A percentile compares a stretch with the other conserved stretches of the same genome.
Conservation (phyloP, 176 grass and related monocot species). For the Coix lacrymajobi region DNA sequence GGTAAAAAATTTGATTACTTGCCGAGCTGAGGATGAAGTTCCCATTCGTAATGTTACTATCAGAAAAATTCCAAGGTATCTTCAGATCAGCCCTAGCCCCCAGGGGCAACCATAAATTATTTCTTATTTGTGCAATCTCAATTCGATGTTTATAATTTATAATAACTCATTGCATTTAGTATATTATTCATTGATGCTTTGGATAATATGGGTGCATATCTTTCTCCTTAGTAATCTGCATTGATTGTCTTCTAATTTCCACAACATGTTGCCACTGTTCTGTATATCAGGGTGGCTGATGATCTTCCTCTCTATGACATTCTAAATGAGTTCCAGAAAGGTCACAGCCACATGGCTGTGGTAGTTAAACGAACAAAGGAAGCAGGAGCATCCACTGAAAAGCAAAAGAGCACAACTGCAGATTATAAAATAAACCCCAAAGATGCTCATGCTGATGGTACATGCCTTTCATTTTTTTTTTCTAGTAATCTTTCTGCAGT, state of each 20-base stretch:
- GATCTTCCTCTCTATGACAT: slow-evolving; percentile 99
- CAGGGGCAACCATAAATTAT: background rate
- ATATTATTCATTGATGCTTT: background rate
- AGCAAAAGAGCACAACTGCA: slow-evolving; percentile 39
- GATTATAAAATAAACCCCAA: slow-evolving; percentile 54
- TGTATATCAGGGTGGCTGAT: slow-evolving; percentile 71
- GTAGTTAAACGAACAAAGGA: slow-evolving; percentile 73
- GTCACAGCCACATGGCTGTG: slow-evolving; percentile 98
- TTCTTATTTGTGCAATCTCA: background rate
- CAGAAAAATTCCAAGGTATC: slow-evolving; percentile 96
- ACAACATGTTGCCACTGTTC: slow-evolving; percentile 12
- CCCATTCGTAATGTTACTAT: slow-evolving; percentile 92
- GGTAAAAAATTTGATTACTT: slow-evolving; percentile 98
- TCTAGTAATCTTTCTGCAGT: background rate
- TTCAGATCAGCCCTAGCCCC: background rate
- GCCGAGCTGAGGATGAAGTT: slow-evolving; percentile 75
- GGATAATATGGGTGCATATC: background rate
- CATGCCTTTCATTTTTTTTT: slow-evolving; percentile 2
- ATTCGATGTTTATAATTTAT: background rate
- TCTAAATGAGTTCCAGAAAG: slow-evolving; percentile 99
- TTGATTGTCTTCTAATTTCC: slow-evolving; percentile 16
- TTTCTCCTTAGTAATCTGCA: background rate
- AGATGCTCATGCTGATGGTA: slow-evolving; percentile 51
- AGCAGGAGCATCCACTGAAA: slow-evolving; percentile 34
- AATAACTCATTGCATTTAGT: background rate